Evolutionary conservation across 805 yeast genomes (phyloP), one percentile per base, ranked within the genome.

Genomic region (Lipomyces yamanashiensis): DNA sequence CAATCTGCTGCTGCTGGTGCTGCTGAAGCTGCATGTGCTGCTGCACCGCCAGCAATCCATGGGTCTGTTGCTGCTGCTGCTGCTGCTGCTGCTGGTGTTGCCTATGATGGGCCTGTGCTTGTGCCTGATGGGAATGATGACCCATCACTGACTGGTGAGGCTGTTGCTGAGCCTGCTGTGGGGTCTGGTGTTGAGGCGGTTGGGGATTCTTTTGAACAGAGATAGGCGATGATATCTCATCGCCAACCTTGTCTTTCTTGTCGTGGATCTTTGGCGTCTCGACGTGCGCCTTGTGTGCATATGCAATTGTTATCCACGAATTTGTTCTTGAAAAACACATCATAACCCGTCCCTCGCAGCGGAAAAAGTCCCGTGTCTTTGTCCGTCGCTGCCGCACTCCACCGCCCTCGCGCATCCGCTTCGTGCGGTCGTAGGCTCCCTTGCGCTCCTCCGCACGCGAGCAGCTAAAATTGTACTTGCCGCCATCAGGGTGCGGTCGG

Each of bases 361-460:
- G n/a, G 56, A 44, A 64, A 37, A 64, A 64, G 23, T 64, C 68
- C 13, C 68, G 63, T 33, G 51, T 36, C 48, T 62, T 64, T 9
- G 68, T 64, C 47, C 68, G 65, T 9, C 68, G 66, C 58, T 64
- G 68, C 0, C 68, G 66, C 23, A 64, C 63, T 36, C 66, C 68
- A 33, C 67, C 61, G 54, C 66, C 68, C 7, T 64, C 68, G 33
- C 63, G 62, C 68, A 64, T 64, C 45, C 68, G 62, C 55, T 62
- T 61, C 49, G 68, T 64, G 52, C 63, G 63, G 51, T 64, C 68
- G 34, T 64, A 64, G 23, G 68, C 68, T 15, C 68, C 68, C 34
- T 48, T 37, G 37, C 68, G 67, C 39, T 64, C 68, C 40, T 64
- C 68, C 13, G 68, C 68, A 13, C 68, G 60, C 37, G 68, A 64